Percentiles rank a stretch among this genome's conserved stretches.
These are phyloP conservation scores for Yamadazyma blattariae DNA, from an alignment of 1,139 yeast genomes.

Conservation along the genomic window DNA sequence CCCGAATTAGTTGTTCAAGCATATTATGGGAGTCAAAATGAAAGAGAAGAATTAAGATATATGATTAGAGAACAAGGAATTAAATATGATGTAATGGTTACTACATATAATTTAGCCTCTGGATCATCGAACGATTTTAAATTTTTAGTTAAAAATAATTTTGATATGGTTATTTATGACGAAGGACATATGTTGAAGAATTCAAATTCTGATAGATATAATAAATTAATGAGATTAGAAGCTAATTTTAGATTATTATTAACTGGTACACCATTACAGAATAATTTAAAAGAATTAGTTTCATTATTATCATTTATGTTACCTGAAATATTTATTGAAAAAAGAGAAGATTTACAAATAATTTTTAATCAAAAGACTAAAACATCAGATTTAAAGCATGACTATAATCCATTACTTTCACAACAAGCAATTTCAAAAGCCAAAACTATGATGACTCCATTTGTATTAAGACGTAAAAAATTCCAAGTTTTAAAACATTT, in stretches of 20 bases:
- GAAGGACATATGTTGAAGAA: constrained; percentile 97
- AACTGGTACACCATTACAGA: constrained; percentile 97
- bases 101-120: constrained; percentile 89
- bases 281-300: constrained; percentile 84
- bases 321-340: constrained; percentile 77
- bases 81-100: constrained; percentile 85
- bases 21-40: constrained; percentile 84
- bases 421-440: constrained; percentile 92
- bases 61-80: constrained; percentile 43
- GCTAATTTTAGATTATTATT: constrained; percentile 80
- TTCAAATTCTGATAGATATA: constrained; percentile 82
- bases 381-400: constrained; percentile 45
- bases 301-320: constrained; percentile 87
- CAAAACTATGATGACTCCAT: constrained; percentile 97
- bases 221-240: constrained; percentile 75
- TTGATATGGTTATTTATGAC: constrained; percentile 89
- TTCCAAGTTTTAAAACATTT: constrained; percentile 86
- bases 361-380: constrained; percentile 83
- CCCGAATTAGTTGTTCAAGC: constrained; percentile 84
- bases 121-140: constrained; percentile 81
- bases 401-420: constrained; percentile 78
- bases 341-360: constrained; percentile 76
- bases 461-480: constrained; percentile 87
- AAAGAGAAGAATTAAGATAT: constrained; percentile 80
- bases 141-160: constrained; percentile 68